These are phyloP conservation scores for Pseudozyma sp. DNA, from an alignment of 1,284 basidiomycete species.

Conservation along the genomic window DNA sequence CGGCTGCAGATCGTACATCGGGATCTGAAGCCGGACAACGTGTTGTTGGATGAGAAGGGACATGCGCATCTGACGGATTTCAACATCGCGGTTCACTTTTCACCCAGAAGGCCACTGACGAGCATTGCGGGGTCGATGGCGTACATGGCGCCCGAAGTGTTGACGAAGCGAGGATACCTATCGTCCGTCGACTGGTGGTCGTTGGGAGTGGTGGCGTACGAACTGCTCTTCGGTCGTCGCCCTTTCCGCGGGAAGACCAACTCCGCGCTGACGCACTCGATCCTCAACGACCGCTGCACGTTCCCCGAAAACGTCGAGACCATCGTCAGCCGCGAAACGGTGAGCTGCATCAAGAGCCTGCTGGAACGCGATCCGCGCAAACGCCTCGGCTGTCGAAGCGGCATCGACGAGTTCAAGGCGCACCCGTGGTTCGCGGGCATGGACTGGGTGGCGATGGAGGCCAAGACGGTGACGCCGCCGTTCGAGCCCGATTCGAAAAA, in stretches of 20 bases:
- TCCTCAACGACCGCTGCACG: conserved; percentile 59
- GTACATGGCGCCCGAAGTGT: conserved; percentile 79
- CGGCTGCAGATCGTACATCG: conserved; percentile 87
- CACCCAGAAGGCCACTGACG: conserved; percentile 83
- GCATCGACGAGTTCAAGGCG: conserved; percentile 75
- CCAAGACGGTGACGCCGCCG: conserved; percentile 82
- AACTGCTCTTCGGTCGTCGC: conserved; percentile 60
- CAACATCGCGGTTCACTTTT: conserved; percentile 97
- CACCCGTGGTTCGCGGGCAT: conserved; percentile 88
- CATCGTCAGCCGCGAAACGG: conserved; percentile 54
- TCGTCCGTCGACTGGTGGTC: conserved; percentile 64
- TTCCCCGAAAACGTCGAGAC: conserved; percentile 64
- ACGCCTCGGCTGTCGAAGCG: conserved; percentile 82
- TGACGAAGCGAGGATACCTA: conserved; percentile 64
- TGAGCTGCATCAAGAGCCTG: conserved; percentile 69
- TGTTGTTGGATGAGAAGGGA: conserved; percentile 88
- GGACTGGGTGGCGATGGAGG: conserved; percentile 83
- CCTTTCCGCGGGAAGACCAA: conserved; percentile 65
- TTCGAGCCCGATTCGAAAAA: conserved; percentile 97
- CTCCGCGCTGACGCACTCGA: conserved; percentile 60
- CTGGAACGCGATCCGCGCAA: conserved; percentile 85
- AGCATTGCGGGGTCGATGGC: conserved; percentile 90
- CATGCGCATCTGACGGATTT: conserved; percentile 98
- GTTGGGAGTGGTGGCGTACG: conserved; percentile 61
- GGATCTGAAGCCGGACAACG: conserved; percentile 91